Base-by-base conservation (phyloP, 768 basidiomycete genomes). In the Coprinopsis strossmayeri region DNA sequence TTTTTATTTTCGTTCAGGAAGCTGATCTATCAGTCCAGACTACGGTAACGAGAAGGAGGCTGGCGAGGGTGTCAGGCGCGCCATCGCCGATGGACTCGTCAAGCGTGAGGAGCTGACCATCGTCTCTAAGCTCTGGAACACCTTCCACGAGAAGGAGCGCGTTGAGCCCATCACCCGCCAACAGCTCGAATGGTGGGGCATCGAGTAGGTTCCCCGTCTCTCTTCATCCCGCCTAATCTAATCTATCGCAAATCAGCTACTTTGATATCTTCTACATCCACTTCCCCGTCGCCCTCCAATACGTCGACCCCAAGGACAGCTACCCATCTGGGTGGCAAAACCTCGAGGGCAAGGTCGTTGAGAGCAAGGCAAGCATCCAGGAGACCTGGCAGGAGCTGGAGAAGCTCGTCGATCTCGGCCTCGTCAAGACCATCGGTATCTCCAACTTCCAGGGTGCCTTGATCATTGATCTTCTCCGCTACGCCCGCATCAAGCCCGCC, bases 81-180 rank as follows among this genome's bases (percentile, higher is more conserved):
- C 90, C n/a, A 76, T 93, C 55, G 62, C 69, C 34, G 88, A 91
- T 5, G 90, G 91, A 12, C 61, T 93, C 30, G 85, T 95, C 50
- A 91, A 87, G 66, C 78, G 92, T 28, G 87, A 91, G 64, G 91
- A 95, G 11, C 69, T 95, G 42, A 32, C 87, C 65, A 85, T 94
- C 55, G 90, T 88, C 44, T 88, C 87, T 55, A 93, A 93, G 79
- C 71, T 92, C 28, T 93, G 91, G 91, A 93, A 92, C 67, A 89
- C 87, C 3, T 89, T 84, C 72, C 90, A 95, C 61, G 80, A 83
- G 39, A 77, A 74, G 50, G 83, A 91, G 48, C 82, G 83, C 59
- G 87, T 84, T 57, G 65, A 78, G 55, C 56, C 56, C 11, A 59
- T 60, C 49, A 49, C 52, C 43, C 52, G 60, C 35, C 51, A 62